A percentile compares a stretch with the other conserved stretches of the same genome.
Conservation (phyloP, 1,284 basidiomycete species). For the Tremellales sp. region DNA sequence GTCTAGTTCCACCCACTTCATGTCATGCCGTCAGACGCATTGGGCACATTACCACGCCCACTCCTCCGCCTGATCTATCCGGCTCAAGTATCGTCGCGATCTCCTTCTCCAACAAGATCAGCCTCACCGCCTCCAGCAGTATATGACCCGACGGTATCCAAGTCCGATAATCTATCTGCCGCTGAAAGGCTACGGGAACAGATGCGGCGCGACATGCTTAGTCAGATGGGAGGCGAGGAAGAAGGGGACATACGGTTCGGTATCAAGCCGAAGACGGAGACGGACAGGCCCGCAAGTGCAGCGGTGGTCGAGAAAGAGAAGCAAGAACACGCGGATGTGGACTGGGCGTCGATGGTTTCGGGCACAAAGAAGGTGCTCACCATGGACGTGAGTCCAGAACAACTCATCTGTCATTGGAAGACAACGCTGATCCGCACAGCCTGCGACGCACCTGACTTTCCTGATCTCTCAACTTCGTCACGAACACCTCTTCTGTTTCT, state of each 20-base stretch:
- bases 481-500: constrained; percentile 47
- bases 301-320: not conserved
- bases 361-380: constrained; percentile 41
- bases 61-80: constrained; percentile 40
- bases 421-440: constrained; percentile 15
- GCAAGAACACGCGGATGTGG: constrained; percentile 14
- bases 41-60: constrained; percentile 33
- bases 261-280: constrained; percentile 3
- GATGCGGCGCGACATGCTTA: constrained; percentile 45
- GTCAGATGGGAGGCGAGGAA: constrained; percentile 14
- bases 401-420: not conserved
- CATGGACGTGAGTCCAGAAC: constrained; percentile 42
- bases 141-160: constrained; percentile 5
- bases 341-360: constrained; percentile 36
- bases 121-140: constrained; percentile 5
- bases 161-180: constrained; percentile 24
- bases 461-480: constrained; percentile 40
- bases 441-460: constrained; percentile 37
- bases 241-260: constrained; percentile 12
- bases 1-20: constrained; percentile 48
- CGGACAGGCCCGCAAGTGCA: constrained; percentile 1
- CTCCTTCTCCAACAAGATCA: constrained; percentile 12
- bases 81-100: constrained; percentile 17
- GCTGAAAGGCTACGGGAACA: constrained; percentile 41
- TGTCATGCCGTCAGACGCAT: constrained; percentile 35